These are phyloP conservation scores for Entophlyctis luteolus DNA, from an alignment of 192 early-diverging fungal species.

Conservation along the genomic window DNA sequence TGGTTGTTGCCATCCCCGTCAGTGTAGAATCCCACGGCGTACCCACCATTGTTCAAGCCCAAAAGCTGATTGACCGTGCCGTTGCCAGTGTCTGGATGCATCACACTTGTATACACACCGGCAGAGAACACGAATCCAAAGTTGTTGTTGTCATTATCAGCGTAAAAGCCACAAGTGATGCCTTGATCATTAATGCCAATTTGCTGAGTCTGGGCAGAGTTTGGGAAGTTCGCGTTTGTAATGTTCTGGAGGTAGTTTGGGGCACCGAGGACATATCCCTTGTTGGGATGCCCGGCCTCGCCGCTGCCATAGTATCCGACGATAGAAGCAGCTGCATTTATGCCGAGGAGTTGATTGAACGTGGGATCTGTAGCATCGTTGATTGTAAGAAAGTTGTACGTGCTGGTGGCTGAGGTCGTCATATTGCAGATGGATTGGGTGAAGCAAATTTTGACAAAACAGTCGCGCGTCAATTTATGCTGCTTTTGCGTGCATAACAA, in stretches of 20 bases:
- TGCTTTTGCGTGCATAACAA: too few relatives aligned
- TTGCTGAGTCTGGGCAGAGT: background rate
- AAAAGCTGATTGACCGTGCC: conserved; percentile 1
- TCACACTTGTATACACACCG: background rate
- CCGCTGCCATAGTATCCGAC: conserved; percentile 8
- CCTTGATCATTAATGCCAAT: background rate
- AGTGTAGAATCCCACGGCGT: background rate
- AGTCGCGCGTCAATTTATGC: too few relatives aligned
- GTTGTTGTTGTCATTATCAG: background rate
- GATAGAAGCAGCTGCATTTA: background rate
- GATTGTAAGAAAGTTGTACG: conserved; percentile 2
- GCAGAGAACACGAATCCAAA: background rate
- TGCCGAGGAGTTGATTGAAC: conserved; percentile 5
- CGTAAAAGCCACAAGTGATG: background rate
- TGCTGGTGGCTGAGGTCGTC: background rate
- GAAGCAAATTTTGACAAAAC: too few relatives aligned
- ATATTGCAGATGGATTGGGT: too few relatives aligned
- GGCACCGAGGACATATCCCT: background rate
- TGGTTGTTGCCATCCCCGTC: background rate
- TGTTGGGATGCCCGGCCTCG: background rate
- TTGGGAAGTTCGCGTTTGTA: background rate
- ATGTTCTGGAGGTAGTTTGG: background rate
- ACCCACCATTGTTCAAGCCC: background rate
- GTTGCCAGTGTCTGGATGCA: background rate
- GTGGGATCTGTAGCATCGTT: background rate